phyloP scores from a whole-genome alignment of 1,284 basidiomycete species.

The Ceratobasidium sp. region DNA sequence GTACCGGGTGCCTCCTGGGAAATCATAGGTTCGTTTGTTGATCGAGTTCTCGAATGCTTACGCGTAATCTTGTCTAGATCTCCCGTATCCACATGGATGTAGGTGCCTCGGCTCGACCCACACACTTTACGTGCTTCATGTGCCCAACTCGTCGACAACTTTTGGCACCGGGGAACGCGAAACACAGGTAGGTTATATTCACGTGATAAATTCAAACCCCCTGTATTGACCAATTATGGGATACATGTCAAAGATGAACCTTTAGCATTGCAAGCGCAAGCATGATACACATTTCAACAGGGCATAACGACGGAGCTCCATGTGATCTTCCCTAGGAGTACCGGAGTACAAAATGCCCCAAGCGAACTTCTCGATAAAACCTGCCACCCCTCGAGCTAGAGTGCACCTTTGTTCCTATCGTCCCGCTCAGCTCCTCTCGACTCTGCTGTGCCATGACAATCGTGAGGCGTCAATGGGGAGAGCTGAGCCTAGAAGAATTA shows the following conservation, averaged over 20 bases:
- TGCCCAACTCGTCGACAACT: not conserved
- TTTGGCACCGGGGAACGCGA: not conserved
- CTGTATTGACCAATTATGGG: not conserved
- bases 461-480: not conserved
- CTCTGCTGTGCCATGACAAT: not conserved
- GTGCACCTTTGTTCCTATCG: not conserved
- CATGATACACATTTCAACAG: not conserved
- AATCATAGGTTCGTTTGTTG: constrained; percentile 55
- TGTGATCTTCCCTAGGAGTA: not conserved
- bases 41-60: not conserved
- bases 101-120: not conserved
- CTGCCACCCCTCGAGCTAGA: not conserved
- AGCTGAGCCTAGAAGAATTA: not conserved
- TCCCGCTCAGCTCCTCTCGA: not conserved
- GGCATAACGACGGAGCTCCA: not conserved
- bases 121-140: not conserved
- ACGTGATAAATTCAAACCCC: not conserved
- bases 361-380: not conserved
- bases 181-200: not conserved
- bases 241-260: not conserved
- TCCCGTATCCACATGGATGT: not conserved
- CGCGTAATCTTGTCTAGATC: not conserved
- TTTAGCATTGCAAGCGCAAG: not conserved
- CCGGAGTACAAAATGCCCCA: not conserved
- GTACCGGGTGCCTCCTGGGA: constrained; percentile 18